Base-by-base conservation (phyloP, 495 filamentous ascomycete genomes). In the Daldinia concentrica region DNA sequence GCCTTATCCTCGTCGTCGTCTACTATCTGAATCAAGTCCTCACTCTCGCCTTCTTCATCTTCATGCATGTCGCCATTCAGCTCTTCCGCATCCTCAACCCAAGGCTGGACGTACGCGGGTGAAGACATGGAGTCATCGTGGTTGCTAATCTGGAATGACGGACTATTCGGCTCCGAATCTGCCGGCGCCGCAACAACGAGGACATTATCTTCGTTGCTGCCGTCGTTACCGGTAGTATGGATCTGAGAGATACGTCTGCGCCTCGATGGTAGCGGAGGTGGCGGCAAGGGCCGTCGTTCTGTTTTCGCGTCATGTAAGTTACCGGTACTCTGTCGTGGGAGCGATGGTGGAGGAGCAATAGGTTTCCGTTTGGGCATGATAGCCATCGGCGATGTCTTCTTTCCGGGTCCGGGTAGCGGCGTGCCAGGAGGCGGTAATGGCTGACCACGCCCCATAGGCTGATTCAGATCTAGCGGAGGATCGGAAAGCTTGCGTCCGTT, bases 371-470 rank as follows among this genome's bases (percentile, higher is more conserved):
- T 93, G 15, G 91, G 89, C 2, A 89, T 77, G 17, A 65, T 65
- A 8, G 82, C 81, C 54, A 86, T 83, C 0, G 89, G 82, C 19
- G 85, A 81, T 26, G 85, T 81, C 48, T 85, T 86, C 66, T 78
- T 78, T 6, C 86, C 85, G 15, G 88, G 85, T 50, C 82, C 83
- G 4, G 88, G 88, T 9, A 89, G 80, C 5, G 90, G 90, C 30
- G 85, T 88, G 36, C 90, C 89, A 6, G 92, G 91, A 7, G 88
- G 90, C n/a, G 92, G 92, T 2, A 95, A 83, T 6, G 90, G 90
- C 15, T 87, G 90, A 3, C 92, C 91, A 29, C 90, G 87, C 4
- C 91, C 90, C 77, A 95, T 92, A 32, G 92, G 90, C 70, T 89
- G 86, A 39, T 86, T 83, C 12, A 88, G 85, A 39, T 89, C 87